phyloP scores from a whole-genome alignment of 163 green algal genomes.

The Volvox carteri region DNA sequence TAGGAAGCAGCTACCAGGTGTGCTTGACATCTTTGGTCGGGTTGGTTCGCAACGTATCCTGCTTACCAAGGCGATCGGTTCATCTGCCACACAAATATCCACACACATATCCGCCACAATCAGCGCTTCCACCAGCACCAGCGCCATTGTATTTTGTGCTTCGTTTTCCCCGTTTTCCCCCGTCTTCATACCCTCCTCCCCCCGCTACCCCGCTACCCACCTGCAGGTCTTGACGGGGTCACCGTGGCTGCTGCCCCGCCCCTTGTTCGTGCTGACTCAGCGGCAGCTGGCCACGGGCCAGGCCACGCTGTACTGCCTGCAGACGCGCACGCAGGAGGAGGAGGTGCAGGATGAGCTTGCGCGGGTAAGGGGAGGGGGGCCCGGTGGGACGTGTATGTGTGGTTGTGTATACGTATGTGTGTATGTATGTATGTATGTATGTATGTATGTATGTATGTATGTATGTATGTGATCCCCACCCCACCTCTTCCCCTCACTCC shows the following conservation, averaged over 20 bases:
- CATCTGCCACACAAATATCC: too few relatives aligned
- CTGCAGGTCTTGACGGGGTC: slow-evolving; percentile 45
- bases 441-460: too few relatives aligned
- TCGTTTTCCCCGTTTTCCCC: background rate
- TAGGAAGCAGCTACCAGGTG: slow-evolving; percentile 48
- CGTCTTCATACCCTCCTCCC: background rate
- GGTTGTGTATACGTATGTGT: too few relatives aligned
- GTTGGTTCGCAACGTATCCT: too few relatives aligned
- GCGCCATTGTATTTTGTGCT: background rate
- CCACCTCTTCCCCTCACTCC: too few relatives aligned
- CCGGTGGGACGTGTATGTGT: too few relatives aligned
- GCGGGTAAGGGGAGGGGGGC: too few relatives aligned
- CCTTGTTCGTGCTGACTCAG: slow-evolving; percentile 45
- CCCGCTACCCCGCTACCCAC: background rate
- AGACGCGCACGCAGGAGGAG: background rate
- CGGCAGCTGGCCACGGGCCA: slow-evolving; percentile 17
- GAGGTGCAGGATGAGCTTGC: slow-evolving; percentile 41
- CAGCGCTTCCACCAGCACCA: background rate
- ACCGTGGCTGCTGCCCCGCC: slow-evolving; percentile 48
- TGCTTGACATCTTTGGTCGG: too few relatives aligned
- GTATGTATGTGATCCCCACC: too few relatives aligned
- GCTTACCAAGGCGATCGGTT: too few relatives aligned
- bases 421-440: too few relatives aligned
- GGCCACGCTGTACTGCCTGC: slow-evolving; percentile 41
- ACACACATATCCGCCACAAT: too few relatives aligned